These are phyloP conservation scores for Sporisorium scitamineum DNA, from an alignment of 1,284 basidiomycete genomes.

Conservation along the genomic window DNA sequence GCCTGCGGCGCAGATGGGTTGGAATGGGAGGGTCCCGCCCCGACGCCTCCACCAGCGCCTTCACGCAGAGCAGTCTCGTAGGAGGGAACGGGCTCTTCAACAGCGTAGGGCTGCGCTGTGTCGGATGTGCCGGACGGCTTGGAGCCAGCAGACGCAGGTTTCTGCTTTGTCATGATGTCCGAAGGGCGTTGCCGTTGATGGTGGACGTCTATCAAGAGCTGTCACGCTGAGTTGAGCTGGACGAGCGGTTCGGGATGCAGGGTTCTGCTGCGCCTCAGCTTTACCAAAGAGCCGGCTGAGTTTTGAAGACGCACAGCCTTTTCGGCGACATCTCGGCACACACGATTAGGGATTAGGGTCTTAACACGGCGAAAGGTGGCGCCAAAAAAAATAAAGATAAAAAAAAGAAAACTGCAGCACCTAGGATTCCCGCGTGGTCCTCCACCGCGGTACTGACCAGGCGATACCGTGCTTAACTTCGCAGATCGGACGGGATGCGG, in stretches of 20 bases:
- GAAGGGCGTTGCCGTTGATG: not conserved
- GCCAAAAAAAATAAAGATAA: conserved; percentile 47
- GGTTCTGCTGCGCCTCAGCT: conserved; percentile 3
- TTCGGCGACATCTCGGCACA: not conserved
- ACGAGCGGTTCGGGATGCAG: not conserved
- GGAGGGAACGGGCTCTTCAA: conserved; percentile 47
- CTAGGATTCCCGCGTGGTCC: conserved; percentile 85
- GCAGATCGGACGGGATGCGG: conserved; percentile 84
- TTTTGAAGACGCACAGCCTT: not conserved
- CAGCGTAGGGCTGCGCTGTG: not conserved
- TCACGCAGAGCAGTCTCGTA: conserved; percentile 46
- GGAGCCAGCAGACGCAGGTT: not conserved
- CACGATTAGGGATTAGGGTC: not conserved
- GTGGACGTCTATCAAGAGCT: not conserved
- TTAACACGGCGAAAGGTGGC: not conserved
- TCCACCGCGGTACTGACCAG: conserved; percentile 85
- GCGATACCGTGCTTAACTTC: conserved; percentile 83
- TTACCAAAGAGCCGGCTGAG: not conserved
- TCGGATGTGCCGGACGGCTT: conserved; percentile 3
- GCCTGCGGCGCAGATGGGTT: not conserved
- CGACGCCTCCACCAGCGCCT: conserved; percentile 35
- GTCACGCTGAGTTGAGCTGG: not conserved
- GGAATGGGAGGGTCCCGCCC: conserved; percentile 21
- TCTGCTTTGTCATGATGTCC: not conserved
- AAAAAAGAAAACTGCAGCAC: conserved; percentile 76